phyloP scores from a whole-genome alignment of 2,329 filamentous ascomycete genomes.

The Balansia obtecta region DNA sequence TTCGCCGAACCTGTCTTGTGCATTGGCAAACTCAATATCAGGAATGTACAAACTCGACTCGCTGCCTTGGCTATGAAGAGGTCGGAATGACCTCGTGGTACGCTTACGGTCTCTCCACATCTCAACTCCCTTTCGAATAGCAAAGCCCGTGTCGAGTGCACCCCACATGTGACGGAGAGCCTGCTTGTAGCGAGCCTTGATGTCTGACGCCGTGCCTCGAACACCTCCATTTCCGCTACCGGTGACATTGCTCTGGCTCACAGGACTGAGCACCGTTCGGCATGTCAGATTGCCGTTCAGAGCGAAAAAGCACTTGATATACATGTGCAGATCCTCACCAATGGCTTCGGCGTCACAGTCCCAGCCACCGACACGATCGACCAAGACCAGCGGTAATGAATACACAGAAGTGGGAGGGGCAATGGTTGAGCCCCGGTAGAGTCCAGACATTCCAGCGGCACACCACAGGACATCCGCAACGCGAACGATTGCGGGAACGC shows the following conservation, averaged over 20 bases:
- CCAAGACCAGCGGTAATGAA: conserved; percentile 52
- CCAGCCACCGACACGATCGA: conserved; percentile 60
- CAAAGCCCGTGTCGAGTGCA: conserved; percentile 55
- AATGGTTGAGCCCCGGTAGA: conserved; percentile 50
- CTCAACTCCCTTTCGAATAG: conserved; percentile 43
- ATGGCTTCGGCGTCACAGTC: conserved; percentile 59
- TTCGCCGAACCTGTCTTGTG: conserved; percentile 29
- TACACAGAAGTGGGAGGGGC: conserved; percentile 65
- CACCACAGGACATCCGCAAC: conserved; percentile 63
- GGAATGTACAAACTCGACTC: conserved; percentile 35
- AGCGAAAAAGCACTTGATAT: conserved; percentile 65
- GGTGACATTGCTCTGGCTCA: conserved; percentile 61
- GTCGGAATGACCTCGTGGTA: conserved; percentile 41
- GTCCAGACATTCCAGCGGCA: conserved; percentile 56
- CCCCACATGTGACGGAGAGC: conserved; percentile 68
- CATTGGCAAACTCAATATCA: conserved; percentile 27
- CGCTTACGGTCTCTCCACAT: conserved; percentile 46
- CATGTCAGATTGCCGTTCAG: conserved; percentile 56
- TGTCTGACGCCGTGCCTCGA: conserved; percentile 41
- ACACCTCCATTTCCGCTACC: conserved; percentile 43
- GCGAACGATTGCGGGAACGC: conserved; percentile 53
- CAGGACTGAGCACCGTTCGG: conserved; percentile 52
- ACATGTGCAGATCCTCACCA: conserved; percentile 68
- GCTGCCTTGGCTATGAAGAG: conserved; percentile 38
- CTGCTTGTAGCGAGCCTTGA: conserved; percentile 57